Base-by-base conservation (phyloP, 164 flowering plant genomes). In the Magnolia sinica region DNA sequence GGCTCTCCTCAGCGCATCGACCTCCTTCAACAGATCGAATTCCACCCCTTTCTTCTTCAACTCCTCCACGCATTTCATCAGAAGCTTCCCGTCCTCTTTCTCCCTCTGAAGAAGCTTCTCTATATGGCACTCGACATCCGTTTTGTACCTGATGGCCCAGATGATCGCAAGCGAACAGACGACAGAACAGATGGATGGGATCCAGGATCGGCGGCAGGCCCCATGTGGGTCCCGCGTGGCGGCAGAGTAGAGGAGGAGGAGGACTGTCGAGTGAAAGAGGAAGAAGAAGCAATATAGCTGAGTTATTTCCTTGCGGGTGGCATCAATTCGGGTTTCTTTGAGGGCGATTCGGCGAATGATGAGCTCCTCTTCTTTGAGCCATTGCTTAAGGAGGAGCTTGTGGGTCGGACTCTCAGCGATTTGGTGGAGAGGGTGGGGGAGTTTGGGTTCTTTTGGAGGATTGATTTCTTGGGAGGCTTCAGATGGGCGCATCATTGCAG, bases 301-400 rank as follows among this genome's bases (percentile, higher is more conserved):
- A 2, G 98, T 91, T 83, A 92, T 82, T 70, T 96, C 94, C 31
- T 85, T 87, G 0, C 95, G 92, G 68, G 89, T 80, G 0, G 89
- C 80, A 52, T 94, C 99, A 84, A 96, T 86, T 76, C 92, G 98
- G 76, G 87, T 84, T 73, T 94, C 99, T 80, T 94, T 96, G 70
- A 84, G 85, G 13, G 95, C 70, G 78, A 88, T 77, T n/a, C 99
- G 81, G 78, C 82, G 79, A 75, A 89, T 87, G 84, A 94, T 92
- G 7, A 94, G 92, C 52, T 96, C 98, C 78, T 94, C 95, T 73
- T 94, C 98, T 81, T 94, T 93, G 63, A 93, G 90, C 98, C 98
- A 93, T 82, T 93, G 98, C 79, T 96, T 96, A 11, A 96, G 89
- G 81, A 95, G 96, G 83, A 95, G 96, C 86, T 87, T 91, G 91